Base-by-base conservation (phyloP, 139 green algal species). In the Ettlia oleoabundans region DNA sequence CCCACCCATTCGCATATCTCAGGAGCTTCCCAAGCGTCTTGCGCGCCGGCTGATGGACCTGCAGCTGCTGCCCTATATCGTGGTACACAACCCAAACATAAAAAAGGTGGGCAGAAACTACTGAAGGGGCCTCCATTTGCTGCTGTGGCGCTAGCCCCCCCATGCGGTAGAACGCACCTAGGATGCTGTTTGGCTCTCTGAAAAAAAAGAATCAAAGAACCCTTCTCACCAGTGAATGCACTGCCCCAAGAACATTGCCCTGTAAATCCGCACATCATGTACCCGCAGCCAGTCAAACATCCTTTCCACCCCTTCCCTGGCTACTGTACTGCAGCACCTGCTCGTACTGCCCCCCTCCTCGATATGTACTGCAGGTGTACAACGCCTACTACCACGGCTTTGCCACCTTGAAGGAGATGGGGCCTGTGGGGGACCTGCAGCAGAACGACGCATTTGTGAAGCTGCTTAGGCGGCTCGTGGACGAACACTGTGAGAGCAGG, bases 21-120 rank as follows among this genome's bases (percentile, higher is more conserved):
- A 88, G 8, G 61, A 97, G 93, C 89, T 98, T 41, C 94, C 94
- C 30, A 93, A 94, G 75, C 88, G 94, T 2, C 89, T 98, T 33
- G 94, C 94, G 1, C 79, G 93, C 4, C 88, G 94, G 37, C 86
- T 98, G n/a, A 87, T 98, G 84, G 94, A 98, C 52, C 88, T 98
- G 15, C 94, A 98, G 85, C 89, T 96, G 43, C 90, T 98, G 51
- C 94, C 94, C 37, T 92, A 97, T 85, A 93, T 98, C 22, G 90
- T 98, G 38, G 94, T 98, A 4, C 96, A 86, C 51, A 98, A 98
- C 86, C 95, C 95, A 0, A 92, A 98, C 89, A 96, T 98, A 82
- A 93, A 91, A 66, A 84, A 72, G 33, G 94, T 97, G 38, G 33
- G 21, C 18, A 24, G 18, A n/a, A 28, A 32, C 18, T 28, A n/a